Conservation (phyloP, 148 eudicot genomes). For the Euryodendron excelsum region DNA sequence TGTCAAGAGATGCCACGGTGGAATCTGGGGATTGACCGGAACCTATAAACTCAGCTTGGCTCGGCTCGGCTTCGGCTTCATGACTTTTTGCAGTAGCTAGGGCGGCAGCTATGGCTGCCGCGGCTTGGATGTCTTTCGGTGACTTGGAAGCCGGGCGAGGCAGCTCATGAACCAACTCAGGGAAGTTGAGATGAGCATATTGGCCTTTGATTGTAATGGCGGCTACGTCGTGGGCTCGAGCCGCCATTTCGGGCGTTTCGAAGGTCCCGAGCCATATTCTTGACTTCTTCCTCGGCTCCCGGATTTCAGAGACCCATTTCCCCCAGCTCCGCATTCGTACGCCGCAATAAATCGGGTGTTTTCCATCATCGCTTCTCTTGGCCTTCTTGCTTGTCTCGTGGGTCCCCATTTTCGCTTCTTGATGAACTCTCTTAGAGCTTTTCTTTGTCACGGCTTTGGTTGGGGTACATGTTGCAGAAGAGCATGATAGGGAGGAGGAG, state of each 20-base stretch:
- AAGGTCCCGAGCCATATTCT: constrained; percentile 61
- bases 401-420: neutral
- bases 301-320: constrained; percentile 58
- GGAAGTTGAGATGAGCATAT: constrained; percentile 42
- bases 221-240: constrained; percentile 61
- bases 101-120: constrained; percentile 47
- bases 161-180: constrained; percentile 30
- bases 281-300: constrained; percentile 48
- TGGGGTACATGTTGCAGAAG: neutral
- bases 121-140: constrained; percentile 58
- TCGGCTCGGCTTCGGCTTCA: constrained; percentile 3
- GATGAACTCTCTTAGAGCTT: neutral
- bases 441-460: neutral
- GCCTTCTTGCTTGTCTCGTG: neutral
- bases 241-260: constrained; percentile 51
- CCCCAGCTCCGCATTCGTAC: constrained; percentile 57
- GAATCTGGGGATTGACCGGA: constrained; percentile 10
- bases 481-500: neutral
- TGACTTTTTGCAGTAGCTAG: constrained; percentile 1
- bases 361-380: constrained; percentile 14
- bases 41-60: constrained; percentile 7
- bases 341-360: constrained; percentile 39
- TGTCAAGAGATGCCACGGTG: too few relatives aligned
- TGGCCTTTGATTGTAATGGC: constrained; percentile 51
- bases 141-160: constrained; percentile 42